These are phyloP conservation scores for Scutellaria baicalensis DNA, from an alignment of 257 asterid species.

Conservation along the genomic window DNA sequence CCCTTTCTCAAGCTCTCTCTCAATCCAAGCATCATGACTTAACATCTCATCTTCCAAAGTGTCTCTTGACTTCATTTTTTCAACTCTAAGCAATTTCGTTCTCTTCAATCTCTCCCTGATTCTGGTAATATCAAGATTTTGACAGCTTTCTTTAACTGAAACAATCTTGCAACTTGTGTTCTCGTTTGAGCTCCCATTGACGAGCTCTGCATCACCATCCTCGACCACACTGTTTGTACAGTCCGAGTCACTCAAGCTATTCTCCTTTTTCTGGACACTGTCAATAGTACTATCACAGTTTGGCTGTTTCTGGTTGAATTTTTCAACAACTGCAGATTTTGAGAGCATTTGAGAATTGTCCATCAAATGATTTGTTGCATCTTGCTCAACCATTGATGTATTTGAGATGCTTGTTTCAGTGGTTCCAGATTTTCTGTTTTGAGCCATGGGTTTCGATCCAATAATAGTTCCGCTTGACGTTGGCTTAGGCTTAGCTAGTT, in stretches of 20 bases:
- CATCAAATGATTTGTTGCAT: conserved; percentile 14
- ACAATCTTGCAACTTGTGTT: conserved; percentile 19
- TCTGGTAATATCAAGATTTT: conserved; percentile 26
- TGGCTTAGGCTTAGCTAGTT: conserved; percentile 14
- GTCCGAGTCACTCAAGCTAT: conserved; percentile 30
- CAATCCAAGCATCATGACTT: conserved; percentile 45
- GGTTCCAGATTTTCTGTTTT: conserved; percentile 22
- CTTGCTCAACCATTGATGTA: conserved; percentile 20
- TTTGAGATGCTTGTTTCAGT: conserved; percentile 34
- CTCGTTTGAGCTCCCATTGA: conserved; percentile 18
- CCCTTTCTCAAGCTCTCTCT: conserved; percentile 48
- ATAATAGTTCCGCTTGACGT: conserved; percentile 7
- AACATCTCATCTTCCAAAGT: conserved; percentile 9
- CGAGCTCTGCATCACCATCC: conserved; percentile 30
- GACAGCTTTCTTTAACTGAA: conserved; percentile 7
- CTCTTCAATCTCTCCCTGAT: conserved; percentile 41
- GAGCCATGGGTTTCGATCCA: conserved; percentile 8
- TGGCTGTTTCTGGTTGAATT: conserved; percentile 14
- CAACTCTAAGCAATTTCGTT: conserved; percentile 19
- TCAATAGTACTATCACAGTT: background rate
- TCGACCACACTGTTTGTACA: conserved; percentile 39
- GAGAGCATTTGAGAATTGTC: conserved; percentile 3
- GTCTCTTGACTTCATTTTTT: conserved; percentile 4
- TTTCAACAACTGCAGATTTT: background rate
- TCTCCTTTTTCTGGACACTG: conserved; percentile 12